These are phyloP conservation scores for Leavenworthia alabamica DNA, from an alignment of 345 rosid species.

Conservation along the genomic window DNA sequence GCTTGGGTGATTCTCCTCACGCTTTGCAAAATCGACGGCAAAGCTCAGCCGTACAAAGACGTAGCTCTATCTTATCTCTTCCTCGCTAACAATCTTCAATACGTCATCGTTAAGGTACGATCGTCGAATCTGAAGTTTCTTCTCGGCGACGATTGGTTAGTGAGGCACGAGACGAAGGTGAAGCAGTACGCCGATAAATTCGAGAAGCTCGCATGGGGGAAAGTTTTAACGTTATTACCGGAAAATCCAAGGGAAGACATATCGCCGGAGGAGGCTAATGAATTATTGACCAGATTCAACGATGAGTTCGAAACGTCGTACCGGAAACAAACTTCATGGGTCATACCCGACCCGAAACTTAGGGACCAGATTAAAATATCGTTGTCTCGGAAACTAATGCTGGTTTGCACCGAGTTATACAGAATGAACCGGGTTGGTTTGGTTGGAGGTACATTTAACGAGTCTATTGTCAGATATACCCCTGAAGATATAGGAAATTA, in stretches of 20 bases:
- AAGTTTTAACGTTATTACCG: constrained; percentile 46
- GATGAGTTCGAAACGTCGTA: constrained; percentile 54
- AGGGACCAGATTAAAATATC: constrained; percentile 55
- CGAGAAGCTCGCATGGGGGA: constrained; percentile 76
- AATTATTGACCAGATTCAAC: constrained; percentile 45
- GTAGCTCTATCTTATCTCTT: constrained; percentile 73
- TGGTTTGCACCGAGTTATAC: constrained; percentile 47
- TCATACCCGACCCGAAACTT: constrained; percentile 52
- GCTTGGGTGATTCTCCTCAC: constrained; percentile 69
- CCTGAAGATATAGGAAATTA: constrained; percentile 66
- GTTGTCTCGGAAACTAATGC: constrained; percentile 39
- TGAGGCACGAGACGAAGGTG: constrained; percentile 54
- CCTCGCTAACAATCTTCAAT: constrained; percentile 78
- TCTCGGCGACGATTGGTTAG: constrained; percentile 76
- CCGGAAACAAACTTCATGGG: constrained; percentile 59
- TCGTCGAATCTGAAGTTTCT: constrained; percentile 47
- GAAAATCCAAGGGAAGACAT: constrained; percentile 35
- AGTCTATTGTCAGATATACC: constrained; percentile 50
- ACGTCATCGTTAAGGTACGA: constrained; percentile 60
- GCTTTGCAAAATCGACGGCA: constrained; percentile 77
- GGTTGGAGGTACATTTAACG: constrained; percentile 16
- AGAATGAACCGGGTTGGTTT: constrained; percentile 34
- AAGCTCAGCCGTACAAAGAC: constrained; percentile 61
- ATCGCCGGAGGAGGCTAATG: constrained; percentile 30
- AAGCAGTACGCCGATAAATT: constrained; percentile 57